phyloP scores from a whole-genome alignment of 495 filamentous ascomycete genomes.

The Penicillium cinerascens region DNA sequence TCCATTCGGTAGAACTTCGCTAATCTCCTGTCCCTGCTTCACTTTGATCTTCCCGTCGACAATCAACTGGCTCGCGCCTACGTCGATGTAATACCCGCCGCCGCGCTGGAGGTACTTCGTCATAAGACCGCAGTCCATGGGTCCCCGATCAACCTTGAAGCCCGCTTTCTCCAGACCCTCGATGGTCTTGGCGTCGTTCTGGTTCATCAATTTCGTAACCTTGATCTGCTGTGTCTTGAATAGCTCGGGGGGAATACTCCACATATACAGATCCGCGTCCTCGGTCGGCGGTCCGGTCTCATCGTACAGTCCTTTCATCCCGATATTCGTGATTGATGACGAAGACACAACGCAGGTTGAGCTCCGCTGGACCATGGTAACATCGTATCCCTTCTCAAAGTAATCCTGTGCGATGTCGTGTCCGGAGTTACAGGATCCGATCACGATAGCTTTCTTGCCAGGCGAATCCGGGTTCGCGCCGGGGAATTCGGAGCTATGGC shows the following conservation, averaged over 20 bases:
- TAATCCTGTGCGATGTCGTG: constrained; percentile 84
- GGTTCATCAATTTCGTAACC: constrained; percentile 41
- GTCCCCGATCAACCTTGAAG: constrained; percentile 66
- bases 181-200: constrained; percentile 46
- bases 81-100: constrained; percentile 81
- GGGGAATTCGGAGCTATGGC: constrained; percentile 67
- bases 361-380: constrained; percentile 80
- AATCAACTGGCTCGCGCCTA: constrained; percentile 66
- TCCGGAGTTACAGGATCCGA: constrained; percentile 77
- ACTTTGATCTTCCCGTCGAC: constrained; percentile 72
- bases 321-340: constrained; percentile 49
- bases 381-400: constrained; percentile 75
- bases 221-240: constrained; percentile 57
- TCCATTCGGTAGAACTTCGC: constrained; percentile 55
- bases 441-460: constrained; percentile 67
- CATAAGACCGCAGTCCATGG: constrained; percentile 61
- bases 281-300: constrained; percentile 55
- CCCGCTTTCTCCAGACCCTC: constrained; percentile 63
- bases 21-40: constrained; percentile 66
- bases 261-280: constrained; percentile 59
- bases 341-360: constrained; percentile 67
- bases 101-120: constrained; percentile 75
- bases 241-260: constrained; percentile 52
- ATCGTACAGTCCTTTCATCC: constrained; percentile 57
- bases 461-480: constrained; percentile 48